Evolutionary conservation across 1,284 basidiomycete genomes (phyloP).

Genomic region (Cutaneotrichosporon daszewskae): DNA sequence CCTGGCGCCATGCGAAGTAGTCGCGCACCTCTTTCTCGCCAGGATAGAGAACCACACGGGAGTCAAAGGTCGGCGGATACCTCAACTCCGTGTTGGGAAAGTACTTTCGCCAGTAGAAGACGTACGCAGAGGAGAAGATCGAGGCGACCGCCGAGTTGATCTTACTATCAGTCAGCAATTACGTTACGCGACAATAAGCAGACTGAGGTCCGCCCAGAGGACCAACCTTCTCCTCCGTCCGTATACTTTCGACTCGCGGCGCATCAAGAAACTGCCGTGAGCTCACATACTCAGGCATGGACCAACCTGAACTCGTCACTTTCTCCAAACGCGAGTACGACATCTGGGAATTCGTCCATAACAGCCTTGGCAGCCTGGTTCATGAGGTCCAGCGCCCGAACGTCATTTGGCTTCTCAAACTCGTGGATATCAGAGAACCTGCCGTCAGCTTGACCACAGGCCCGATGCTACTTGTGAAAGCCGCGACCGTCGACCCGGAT

Average conservation of each 20-base stretch:
- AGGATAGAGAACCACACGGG: conserved; percentile 81
- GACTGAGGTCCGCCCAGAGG: not conserved
- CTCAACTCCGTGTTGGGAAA: conserved; percentile 63
- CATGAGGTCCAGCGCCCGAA: conserved; percentile 81
- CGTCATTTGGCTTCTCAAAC: conserved; percentile 89
- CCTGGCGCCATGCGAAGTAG: conserved; percentile 94
- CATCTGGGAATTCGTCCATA: conserved; percentile 75
- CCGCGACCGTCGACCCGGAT: conserved; percentile 88
- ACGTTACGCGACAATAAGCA: not conserved
- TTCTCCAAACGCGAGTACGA: conserved; percentile 86
- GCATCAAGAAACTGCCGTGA: conserved; percentile 72
- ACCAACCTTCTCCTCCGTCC: conserved; percentile 65
- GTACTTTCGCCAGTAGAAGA: conserved; percentile 75
- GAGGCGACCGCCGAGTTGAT: conserved; percentile 85
- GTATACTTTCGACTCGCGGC: conserved; percentile 68
- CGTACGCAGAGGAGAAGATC: conserved; percentile 86
- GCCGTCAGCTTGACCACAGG: conserved; percentile 5
- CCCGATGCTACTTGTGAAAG: conserved; percentile 86
- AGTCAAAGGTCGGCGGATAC: conserved; percentile 89
- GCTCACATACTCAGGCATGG: not conserved
- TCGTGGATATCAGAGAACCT: conserved; percentile 79
- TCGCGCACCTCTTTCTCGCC: conserved; percentile 66
- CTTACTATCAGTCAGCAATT: conserved; percentile 54
- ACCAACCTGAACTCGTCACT: conserved; percentile 91
- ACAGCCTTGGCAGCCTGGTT: conserved; percentile 78